A percentile compares a stretch with the other conserved stretches of the same genome.
These are phyloP conservation scores for Candida fluviatilis DNA, from an alignment of 805 yeast species.

Conservation along the genomic window DNA sequence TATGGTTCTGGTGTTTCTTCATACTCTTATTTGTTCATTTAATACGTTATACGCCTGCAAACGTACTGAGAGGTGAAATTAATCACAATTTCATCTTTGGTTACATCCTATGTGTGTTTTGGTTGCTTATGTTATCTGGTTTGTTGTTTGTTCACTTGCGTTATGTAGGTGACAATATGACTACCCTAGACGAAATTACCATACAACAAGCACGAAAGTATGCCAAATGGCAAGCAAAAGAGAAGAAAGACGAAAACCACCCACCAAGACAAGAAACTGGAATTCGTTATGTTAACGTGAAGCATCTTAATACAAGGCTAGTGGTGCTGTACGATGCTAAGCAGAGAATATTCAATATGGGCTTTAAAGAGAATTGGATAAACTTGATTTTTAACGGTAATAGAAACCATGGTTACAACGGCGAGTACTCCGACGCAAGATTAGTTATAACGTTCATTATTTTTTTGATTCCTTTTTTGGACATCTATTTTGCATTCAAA, in stretches of 20 bases:
- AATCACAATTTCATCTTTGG: slow-evolving; percentile 50
- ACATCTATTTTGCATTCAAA: slow-evolving; percentile 9
- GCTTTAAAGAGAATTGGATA: slow-evolving; percentile 31
- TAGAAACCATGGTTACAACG: slow-evolving; percentile 15
- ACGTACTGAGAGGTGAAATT: slow-evolving; percentile 13
- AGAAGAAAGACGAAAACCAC: slow-evolving; percentile 5
- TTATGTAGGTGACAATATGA: slow-evolving; percentile 45
- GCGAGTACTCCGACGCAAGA: slow-evolving; percentile 5
- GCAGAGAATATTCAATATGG: slow-evolving; percentile 35
- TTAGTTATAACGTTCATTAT: slow-evolving; percentile 14
- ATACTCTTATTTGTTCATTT: slow-evolving; percentile 23
- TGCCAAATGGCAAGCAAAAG: slow-evolving; percentile 17
- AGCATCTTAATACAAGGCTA: slow-evolving; percentile 25
- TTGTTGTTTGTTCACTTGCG: slow-evolving; percentile 40
- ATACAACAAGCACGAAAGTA: slow-evolving; percentile 26
- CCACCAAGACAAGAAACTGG: slow-evolving; percentile 23
- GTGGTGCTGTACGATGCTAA: slow-evolving; percentile 29
- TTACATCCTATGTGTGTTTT: slow-evolving; percentile 41
- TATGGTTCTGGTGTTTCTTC: slow-evolving; percentile 34
- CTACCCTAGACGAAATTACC: slow-evolving; percentile 58
- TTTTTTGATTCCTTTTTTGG: slow-evolving; percentile 20
- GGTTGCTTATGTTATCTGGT: slow-evolving; percentile 42
- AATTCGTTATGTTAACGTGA: slow-evolving; percentile 42
- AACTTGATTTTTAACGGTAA: slow-evolving; percentile 28
- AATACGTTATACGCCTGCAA: slow-evolving; percentile 18